Conservation (phyloP, 805 yeast genomes). For the Schizosaccharomyces osmophilus region DNA sequence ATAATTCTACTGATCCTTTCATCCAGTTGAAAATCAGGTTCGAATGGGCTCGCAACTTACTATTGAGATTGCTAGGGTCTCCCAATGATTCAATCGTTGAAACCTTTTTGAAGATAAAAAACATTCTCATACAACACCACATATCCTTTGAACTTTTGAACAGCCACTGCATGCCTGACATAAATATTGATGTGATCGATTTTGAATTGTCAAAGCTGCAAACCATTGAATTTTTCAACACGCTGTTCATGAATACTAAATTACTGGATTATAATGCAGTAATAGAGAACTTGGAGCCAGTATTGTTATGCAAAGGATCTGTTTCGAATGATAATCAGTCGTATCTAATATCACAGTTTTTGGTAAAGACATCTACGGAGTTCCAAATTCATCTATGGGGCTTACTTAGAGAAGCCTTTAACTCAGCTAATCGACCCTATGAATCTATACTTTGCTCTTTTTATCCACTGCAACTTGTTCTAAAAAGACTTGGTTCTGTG, state of each 20-base stretch:
- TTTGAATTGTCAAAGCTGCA: conserved; percentile 46
- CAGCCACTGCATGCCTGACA: conserved; percentile 30
- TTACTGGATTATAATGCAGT: conserved; percentile 11
- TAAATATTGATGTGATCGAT: conserved; percentile 26
- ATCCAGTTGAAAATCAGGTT: not conserved
- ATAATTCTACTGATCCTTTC: not conserved
- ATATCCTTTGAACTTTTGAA: conserved; percentile 22
- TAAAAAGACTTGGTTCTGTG: not conserved
- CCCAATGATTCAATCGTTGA: not conserved
- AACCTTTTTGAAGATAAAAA: not conserved
- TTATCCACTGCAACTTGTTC: not conserved
- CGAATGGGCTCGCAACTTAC: not conserved
- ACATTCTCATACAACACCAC: not conserved
- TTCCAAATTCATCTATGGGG: conserved; percentile 44
- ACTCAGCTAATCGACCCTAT: not conserved
- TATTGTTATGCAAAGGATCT: conserved; percentile 17
- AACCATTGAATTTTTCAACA: conserved; percentile 41
- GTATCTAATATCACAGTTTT: conserved; percentile 14
- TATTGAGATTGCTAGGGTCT: not conserved
- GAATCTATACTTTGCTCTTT: not conserved
- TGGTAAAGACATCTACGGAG: conserved; percentile 37
- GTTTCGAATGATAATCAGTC: conserved; percentile 2
- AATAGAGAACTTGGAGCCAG: conserved; percentile 20
- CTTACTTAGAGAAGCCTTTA: conserved; percentile 5
- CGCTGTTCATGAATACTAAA: conserved; percentile 18